These are phyloP conservation scores for Rhizopus microsporus DNA, from an alignment of 371 early-diverging fungal genomes.

Conservation along the genomic window DNA sequence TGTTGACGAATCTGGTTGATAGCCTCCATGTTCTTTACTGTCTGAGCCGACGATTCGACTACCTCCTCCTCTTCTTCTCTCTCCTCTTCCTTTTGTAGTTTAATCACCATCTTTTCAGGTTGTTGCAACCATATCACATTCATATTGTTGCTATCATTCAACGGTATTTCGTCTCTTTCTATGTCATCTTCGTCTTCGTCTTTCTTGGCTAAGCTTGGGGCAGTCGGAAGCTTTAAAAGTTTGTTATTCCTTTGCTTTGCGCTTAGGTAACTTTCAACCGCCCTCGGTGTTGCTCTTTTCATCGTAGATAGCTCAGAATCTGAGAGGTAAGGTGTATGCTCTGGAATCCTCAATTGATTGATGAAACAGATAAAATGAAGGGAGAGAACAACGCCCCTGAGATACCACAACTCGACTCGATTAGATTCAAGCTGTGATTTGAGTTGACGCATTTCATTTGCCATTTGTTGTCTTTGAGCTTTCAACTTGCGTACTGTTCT, in stretches of 20 bases:
- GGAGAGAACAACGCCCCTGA: constrained; percentile 48
- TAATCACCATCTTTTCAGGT: too few species aligned
- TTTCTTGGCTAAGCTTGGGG: not conserved
- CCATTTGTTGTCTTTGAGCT: constrained; percentile 45
- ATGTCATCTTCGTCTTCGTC: constrained; percentile 1
- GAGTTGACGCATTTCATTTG: constrained; percentile 45
- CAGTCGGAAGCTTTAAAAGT: constrained; percentile 15
- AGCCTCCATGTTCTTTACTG: constrained; percentile 16
- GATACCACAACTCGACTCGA: constrained; percentile 58
- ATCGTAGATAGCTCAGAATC: constrained; percentile 27
- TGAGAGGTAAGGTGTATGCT: constrained; percentile 36
- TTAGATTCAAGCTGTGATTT: constrained; percentile 48
- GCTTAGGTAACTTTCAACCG: constrained; percentile 29
- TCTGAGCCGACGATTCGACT: not conserved
- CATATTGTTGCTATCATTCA: not conserved
- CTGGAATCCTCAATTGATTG: constrained; percentile 32
- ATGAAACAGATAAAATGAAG: constrained; percentile 46
- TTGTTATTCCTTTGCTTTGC: constrained; percentile 28
- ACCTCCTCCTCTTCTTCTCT: not conserved
- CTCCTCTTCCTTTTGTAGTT: not conserved
- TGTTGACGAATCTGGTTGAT: constrained; percentile 39
- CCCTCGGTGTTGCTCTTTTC: constrained; percentile 24
- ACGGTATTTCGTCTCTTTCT: not conserved
- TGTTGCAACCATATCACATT: too few species aligned
- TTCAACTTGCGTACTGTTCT: constrained; percentile 57